phyloP scores from a whole-genome alignment of 331 rosid species.

The Pyrus hybrid region DNA sequence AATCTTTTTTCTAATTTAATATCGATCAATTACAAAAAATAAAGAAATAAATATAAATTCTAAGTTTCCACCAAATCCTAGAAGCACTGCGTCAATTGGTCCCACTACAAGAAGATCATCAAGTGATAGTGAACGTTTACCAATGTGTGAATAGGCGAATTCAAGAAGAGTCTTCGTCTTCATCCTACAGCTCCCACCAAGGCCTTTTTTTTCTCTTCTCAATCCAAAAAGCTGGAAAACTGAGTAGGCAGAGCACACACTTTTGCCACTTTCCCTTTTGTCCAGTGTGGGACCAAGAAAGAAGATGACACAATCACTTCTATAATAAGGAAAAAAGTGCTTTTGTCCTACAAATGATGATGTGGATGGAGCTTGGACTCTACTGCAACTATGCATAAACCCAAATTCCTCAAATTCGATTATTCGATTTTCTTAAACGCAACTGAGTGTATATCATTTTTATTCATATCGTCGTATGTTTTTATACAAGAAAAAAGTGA shows the following conservation, averaged over 20 bases:
- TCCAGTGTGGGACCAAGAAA: background rate
- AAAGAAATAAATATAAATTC: no score
- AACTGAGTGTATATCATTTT: no score
- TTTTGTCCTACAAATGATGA: constrained; percentile 48
- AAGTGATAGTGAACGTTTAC: background rate
- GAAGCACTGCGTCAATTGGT: constrained; percentile 8
- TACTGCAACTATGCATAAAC: background rate
- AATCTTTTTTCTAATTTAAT: no score
- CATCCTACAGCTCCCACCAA: background rate
- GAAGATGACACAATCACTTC: constrained; percentile 32
- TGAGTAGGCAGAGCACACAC: constrained; percentile 2
- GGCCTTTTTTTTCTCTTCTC: background rate
- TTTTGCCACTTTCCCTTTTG: constrained; percentile 21
- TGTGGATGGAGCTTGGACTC: constrained; percentile 24
- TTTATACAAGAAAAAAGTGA: background rate
- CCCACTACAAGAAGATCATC: constrained; percentile 10
- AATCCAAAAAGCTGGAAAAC: constrained; percentile 13
- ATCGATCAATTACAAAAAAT: no score
- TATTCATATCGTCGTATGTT: no score
- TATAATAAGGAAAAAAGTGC: constrained; percentile 10
- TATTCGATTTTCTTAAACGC: background rate
- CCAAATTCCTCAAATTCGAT: background rate
- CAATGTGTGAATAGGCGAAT: constrained; percentile 3
- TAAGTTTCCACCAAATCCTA: no score
- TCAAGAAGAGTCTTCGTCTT: background rate